Conservation (phyloP, 495 filamentous ascomycete genomes). For the Penicillium turbatum region DNA sequence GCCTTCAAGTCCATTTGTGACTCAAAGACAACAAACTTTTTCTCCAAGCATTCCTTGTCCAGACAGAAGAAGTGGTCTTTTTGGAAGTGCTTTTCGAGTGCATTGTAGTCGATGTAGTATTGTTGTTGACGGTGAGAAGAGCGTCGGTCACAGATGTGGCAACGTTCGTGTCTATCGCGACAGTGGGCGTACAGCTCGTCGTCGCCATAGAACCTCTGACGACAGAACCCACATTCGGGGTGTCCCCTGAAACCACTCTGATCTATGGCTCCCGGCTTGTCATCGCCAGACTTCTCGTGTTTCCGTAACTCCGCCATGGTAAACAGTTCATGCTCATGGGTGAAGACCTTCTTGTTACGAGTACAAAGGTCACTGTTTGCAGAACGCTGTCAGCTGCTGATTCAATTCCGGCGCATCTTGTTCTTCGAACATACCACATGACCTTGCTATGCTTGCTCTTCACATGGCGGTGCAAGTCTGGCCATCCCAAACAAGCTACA, state of each 20-base stretch:
- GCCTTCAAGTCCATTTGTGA: slow-evolving; percentile 90
- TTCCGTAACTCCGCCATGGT: slow-evolving; percentile 71
- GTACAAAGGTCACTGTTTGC: slow-evolving; percentile 73
- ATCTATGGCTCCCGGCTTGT: slow-evolving; percentile 82
- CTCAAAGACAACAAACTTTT: slow-evolving; percentile 97
- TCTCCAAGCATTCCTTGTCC: slow-evolving; percentile 85
- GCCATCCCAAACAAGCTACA: slow-evolving; percentile 88
- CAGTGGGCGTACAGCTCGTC: slow-evolving; percentile 95
- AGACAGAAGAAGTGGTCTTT: slow-evolving; percentile 82
- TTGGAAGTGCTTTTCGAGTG: slow-evolving; percentile 78
- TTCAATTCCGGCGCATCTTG: not conserved
- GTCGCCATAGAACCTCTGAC: slow-evolving; percentile 86
- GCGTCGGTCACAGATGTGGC: slow-evolving; percentile 84
- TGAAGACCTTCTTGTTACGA: slow-evolving; percentile 94
- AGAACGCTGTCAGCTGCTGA: slow-evolving; percentile 2
- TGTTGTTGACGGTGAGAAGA: slow-evolving; percentile 67
- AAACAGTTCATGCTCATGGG: slow-evolving; percentile 96
- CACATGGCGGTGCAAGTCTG: slow-evolving; percentile 89
- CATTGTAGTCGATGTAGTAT: slow-evolving; percentile 85
- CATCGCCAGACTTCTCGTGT: slow-evolving; percentile 88
- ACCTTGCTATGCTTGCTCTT: slow-evolving; percentile 72
- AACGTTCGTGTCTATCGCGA: slow-evolving; percentile 86
- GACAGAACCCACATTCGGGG: slow-evolving; percentile 90
- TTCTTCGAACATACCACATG: slow-evolving; percentile 63
- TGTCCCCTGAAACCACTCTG: slow-evolving; percentile 97